Conservation (phyloP, 139 green algal species). For the Tetratostichococcus sp. region DNA sequence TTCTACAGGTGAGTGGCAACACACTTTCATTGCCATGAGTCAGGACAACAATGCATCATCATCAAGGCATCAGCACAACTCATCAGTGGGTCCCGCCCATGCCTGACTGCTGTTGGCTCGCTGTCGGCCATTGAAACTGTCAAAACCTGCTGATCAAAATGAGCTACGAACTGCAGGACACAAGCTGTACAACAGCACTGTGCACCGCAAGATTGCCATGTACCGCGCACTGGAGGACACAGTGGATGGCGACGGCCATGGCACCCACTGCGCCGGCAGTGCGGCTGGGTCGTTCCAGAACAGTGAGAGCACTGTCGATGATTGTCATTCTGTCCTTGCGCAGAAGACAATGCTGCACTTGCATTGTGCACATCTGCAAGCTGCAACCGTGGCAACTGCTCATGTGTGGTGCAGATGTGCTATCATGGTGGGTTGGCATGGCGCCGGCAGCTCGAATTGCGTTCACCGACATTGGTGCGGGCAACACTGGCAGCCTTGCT, state of each 20-base stretch:
- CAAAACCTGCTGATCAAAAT: too few relatives aligned
- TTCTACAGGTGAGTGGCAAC: neutral
- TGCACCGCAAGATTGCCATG: constrained; percentile 77
- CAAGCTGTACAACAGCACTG: constrained; percentile 32
- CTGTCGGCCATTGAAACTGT: too few relatives aligned
- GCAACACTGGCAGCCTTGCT: constrained; percentile 23
- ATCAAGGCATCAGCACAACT: too few relatives aligned
- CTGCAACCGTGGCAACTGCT: too few relatives aligned
- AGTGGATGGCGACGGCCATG: constrained; percentile 77
- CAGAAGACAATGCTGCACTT: too few relatives aligned
- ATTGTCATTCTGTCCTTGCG: too few relatives aligned
- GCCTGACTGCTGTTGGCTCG: too few relatives aligned
- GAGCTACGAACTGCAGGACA: neutral
- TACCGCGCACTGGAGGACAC: constrained; percentile 59
- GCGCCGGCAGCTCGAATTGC: constrained; percentile 72
- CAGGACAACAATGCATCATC: too few relatives aligned
- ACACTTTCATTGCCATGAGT: too few relatives aligned
- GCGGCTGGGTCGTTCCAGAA: constrained; percentile 45
- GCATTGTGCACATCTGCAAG: neutral
- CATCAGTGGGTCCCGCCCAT: too few relatives aligned
- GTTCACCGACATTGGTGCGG: constrained; percentile 63
- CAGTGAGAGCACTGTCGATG: neutral
- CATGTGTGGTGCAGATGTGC: neutral
- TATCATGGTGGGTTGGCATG: constrained; percentile 59
- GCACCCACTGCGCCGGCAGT: constrained; percentile 81